Evolutionary conservation across 1,139 yeast genomes (phyloP).

Genomic region (Saccharomyces hybrid): DNA sequence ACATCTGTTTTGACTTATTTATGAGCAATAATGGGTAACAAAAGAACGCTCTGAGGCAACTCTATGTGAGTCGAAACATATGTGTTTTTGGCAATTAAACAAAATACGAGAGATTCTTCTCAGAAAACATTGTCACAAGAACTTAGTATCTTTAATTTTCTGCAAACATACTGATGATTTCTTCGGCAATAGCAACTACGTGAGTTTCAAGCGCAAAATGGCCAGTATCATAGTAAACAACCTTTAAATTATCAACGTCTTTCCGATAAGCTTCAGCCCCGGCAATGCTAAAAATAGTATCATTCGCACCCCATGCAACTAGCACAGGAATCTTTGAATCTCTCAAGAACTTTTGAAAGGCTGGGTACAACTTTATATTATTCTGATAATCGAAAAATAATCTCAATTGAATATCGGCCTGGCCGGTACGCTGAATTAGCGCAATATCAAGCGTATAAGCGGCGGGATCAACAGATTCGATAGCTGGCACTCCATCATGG

Average conservation of each 20-base stretch:
- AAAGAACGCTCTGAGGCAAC: not conserved
- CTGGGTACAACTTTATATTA: conserved; percentile 34
- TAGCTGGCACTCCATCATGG: conserved; percentile 17
- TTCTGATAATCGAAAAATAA: conserved; percentile 35
- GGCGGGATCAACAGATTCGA: conserved; percentile 31
- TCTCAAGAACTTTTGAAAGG: conserved; percentile 35
- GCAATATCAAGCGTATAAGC: conserved; percentile 32
- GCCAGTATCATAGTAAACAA: conserved; percentile 33
- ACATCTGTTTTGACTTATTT: not conserved
- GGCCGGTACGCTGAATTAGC: conserved; percentile 28
- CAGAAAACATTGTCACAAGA: not conserved
- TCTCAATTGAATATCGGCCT: conserved; percentile 31
- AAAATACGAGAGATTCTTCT: not conserved
- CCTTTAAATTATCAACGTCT: conserved; percentile 30
- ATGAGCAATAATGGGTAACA: not conserved
- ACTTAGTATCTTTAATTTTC: not conserved
- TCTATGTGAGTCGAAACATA: not conserved
- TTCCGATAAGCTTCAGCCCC: conserved; percentile 37
- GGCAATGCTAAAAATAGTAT: conserved; percentile 31
- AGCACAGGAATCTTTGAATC: conserved; percentile 35
- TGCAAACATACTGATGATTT: conserved; percentile 12
- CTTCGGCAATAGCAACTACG: conserved; percentile 30
- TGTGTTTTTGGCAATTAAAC: not conserved
- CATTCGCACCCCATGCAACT: conserved; percentile 40
- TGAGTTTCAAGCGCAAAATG: conserved; percentile 38